Evolutionary conservation across 2,329 filamentous ascomycete genomes (phyloP).

Genomic region (Colletotrichum chlorophyti): DNA sequence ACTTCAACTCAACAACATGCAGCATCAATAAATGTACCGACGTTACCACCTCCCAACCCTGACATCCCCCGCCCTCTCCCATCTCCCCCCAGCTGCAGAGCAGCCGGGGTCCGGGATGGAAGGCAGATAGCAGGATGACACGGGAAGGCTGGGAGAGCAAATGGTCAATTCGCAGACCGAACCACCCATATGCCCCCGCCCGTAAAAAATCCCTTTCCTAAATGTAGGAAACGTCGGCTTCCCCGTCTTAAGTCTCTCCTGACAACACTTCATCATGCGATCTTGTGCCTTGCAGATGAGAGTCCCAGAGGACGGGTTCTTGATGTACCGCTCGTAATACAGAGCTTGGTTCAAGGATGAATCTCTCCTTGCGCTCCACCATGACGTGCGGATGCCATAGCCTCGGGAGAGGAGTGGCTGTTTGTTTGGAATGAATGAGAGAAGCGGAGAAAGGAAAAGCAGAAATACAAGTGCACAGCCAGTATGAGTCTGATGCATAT

Average conservation of each 20-base stretch:
- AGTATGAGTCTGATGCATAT: constrained; percentile 19
- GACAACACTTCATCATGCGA: constrained; percentile 33
- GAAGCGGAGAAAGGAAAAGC: neutral
- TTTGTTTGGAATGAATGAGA: neutral
- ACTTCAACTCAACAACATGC: neutral
- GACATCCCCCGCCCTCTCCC: constrained; percentile 36
- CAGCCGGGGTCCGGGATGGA: constrained; percentile 26
- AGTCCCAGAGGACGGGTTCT: constrained; percentile 33
- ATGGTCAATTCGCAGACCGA: constrained; percentile 49
- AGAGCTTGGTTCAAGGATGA: constrained; percentile 74
- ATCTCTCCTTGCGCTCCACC: constrained; percentile 80
- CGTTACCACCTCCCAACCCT: constrained; percentile 45
- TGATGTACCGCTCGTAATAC: constrained; percentile 78
- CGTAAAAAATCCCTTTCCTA: constrained; percentile 37
- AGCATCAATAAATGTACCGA: constrained; percentile 47
- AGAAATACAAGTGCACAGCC: neutral
- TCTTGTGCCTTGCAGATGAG: constrained; percentile 17
- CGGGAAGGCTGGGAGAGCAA: constrained; percentile 46
- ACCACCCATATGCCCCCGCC: constrained; percentile 39
- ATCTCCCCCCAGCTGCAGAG: constrained; percentile 19
- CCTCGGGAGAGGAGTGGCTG: neutral
- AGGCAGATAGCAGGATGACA: constrained; percentile 45
- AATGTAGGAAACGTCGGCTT: constrained; percentile 34
- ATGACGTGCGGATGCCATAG: constrained; percentile 66
- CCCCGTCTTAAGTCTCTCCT: constrained; percentile 11